Percentiles rank a stretch among this genome's conserved stretches.
Evolutionary conservation across 805 yeast genomes (phyloP).

Genomic region (Pichia sporocuriosa): DNA sequence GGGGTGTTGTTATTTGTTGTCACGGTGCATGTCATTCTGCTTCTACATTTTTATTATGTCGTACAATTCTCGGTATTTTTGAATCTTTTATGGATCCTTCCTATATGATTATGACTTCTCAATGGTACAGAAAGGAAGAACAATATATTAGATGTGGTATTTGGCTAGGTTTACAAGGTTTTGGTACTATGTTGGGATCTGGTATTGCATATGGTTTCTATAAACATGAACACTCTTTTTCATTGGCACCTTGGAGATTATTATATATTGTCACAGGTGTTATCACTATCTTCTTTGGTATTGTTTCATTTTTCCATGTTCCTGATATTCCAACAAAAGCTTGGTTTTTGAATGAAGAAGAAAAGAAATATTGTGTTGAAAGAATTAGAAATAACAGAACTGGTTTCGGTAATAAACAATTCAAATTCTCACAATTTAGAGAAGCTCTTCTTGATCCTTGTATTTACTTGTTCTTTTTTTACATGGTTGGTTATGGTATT

Average conservation of each 20-base stretch:
- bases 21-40: conserved; percentile 39
- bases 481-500: conserved; percentile 37
- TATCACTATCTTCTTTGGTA: conserved; percentile 47
- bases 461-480: conserved; percentile 43
- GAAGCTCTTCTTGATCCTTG: conserved; percentile 50
- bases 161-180: conserved; percentile 31
- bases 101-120: conserved; percentile 29
- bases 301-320: conserved; percentile 36
- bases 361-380: conserved; percentile 29
- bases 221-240: neutral
- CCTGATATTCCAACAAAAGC: conserved; percentile 31
- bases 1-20: conserved; percentile 47
- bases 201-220: conserved; percentile 47
- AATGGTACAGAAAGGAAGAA: conserved; percentile 25
- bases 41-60: conserved; percentile 37
- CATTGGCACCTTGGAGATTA: conserved; percentile 52
- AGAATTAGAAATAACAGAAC: conserved; percentile 30
- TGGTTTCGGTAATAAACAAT: conserved; percentile 28
- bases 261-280: conserved; percentile 55
- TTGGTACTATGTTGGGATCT: conserved; percentile 44
- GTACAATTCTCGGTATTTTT: conserved; percentile 43
- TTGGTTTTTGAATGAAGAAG: conserved; percentile 31
- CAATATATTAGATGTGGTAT: conserved; percentile 22
- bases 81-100: conserved; percentile 29
- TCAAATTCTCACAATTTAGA: conserved; percentile 46